A percentile compares a stretch with the other conserved stretches of the same genome.
These are phyloP conservation scores for Gynostemma pentaphyllum DNA, from an alignment of 306 rosid species.

Conservation along the genomic window DNA sequence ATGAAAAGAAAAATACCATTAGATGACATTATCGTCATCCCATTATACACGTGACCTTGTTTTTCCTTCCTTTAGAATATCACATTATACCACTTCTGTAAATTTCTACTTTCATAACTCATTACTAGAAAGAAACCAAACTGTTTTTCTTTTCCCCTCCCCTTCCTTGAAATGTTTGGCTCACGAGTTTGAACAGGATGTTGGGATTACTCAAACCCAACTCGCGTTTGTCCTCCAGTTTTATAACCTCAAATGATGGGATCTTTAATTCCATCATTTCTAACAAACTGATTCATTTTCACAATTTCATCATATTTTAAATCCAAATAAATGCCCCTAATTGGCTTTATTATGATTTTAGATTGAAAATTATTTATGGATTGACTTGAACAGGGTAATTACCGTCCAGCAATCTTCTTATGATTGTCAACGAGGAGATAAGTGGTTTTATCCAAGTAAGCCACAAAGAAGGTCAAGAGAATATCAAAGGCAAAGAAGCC, in stretches of 20 bases:
- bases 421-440: constrained; percentile 67
- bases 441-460: constrained; percentile 74
- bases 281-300: too few relatives aligned
- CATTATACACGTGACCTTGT: not conserved
- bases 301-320: too few relatives aligned
- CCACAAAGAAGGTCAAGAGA: constrained; percentile 59
- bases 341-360: too few relatives aligned
- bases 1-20: not conserved
- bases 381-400: not conserved
- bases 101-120: not conserved
- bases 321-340: too few relatives aligned
- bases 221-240: too few relatives aligned
- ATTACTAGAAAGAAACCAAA: not conserved
- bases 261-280: too few relatives aligned
- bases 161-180: too few relatives aligned
- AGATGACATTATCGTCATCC: not conserved
- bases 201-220: too few relatives aligned
- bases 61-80: not conserved
- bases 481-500: constrained; percentile 70
- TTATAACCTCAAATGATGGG: too few relatives aligned
- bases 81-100: not conserved
- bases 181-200: too few relatives aligned
- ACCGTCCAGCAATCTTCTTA: constrained; percentile 72
- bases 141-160: too few relatives aligned
- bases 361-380: too few relatives aligned